phyloP scores from a whole-genome alignment of 352 stramenopile genomes.

The Phytopythium helicoides region DNA sequence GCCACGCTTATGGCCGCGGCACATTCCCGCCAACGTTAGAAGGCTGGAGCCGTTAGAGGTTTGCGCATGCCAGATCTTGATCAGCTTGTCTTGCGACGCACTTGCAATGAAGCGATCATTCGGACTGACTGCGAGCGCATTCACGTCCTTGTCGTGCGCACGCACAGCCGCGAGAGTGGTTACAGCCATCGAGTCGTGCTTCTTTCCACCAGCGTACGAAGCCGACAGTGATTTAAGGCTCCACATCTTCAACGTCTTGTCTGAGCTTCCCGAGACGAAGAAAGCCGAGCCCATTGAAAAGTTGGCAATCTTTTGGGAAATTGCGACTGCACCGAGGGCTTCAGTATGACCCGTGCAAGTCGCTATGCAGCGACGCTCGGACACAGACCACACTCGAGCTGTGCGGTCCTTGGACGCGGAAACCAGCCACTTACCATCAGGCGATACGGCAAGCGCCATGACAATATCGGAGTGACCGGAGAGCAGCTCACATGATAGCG shows the following conservation, averaged over 20 bases:
- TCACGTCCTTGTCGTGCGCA: slow-evolving; percentile 97
- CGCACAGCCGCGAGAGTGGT: slow-evolving; percentile 71
- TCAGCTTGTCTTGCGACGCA: slow-evolving; percentile 97
- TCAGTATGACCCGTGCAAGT: slow-evolving; percentile 94
- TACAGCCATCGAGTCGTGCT: slow-evolving; percentile 40
- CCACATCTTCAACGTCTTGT: slow-evolving; percentile 99
- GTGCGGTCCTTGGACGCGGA: slow-evolving; percentile 95
- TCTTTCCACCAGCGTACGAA: slow-evolving; percentile 40
- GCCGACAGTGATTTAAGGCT: slow-evolving; percentile 76
- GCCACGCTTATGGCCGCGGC: slow-evolving; percentile 96
- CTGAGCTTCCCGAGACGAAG: slow-evolving; percentile 94
- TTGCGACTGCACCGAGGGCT: slow-evolving; percentile 89
- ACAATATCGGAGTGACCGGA: slow-evolving; percentile 98
- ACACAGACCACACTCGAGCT: slow-evolving; percentile 89
- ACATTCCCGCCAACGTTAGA: slow-evolving; percentile 88
- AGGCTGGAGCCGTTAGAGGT: slow-evolving; percentile 51
- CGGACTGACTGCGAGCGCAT: slow-evolving; percentile 92
- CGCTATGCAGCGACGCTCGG: slow-evolving; percentile 73
- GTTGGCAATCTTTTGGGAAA: slow-evolving; percentile 86
- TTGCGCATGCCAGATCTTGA: slow-evolving; percentile 95
- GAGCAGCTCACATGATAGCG: slow-evolving; percentile 93
- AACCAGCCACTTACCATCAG: slow-evolving; percentile 87
- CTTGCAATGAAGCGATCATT: slow-evolving; percentile 98
- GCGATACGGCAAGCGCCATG: slow-evolving; percentile 93
- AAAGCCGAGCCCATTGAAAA: slow-evolving; percentile 87